Evolutionary conservation across 192 early-diverging fungal species (phyloP), one percentile per base, ranked within the genome.

Genomic region (Diversispora eburnea): DNA sequence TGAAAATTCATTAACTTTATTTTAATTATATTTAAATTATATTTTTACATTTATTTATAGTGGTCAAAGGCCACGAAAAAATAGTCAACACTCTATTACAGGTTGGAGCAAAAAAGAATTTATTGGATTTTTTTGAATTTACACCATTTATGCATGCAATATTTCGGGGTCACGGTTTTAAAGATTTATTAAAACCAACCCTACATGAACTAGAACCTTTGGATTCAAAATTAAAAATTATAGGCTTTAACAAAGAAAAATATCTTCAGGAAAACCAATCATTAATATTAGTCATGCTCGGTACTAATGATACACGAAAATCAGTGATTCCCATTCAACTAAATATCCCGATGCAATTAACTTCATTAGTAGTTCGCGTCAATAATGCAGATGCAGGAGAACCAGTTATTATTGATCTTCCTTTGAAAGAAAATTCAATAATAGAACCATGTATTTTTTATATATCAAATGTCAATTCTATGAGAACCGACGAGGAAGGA

Each of bases 141-240:
- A 88, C 80, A 33, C 84, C 90, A 25, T 86, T 88, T 67, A 87
- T 89, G 67, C 84, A 89, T 67, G 87, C 89, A 4, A 78, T 88
- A 0, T 90, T 89, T 66, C 76, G 85, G 8, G 90, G 86, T 25
- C 82, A 86, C n/a, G n/a, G n/a, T 52, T 74, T 78, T 55, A 77
- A 69, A 13, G 80, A 33, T 33, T 2, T 2, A 33, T 33, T 33
- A 33, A 33, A 33, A 33, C 25, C 25, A 33, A 2, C 25, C 25
- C 25, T 33, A 33, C 25, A 33, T 33, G 25, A 33, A 2, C 25
- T 33, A 2, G 25, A 33, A 33, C 25, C n/a, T n/a, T n/a, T n/a
- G n/a, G n/a, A n/a, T n/a, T n/a, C n/a, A n/a, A n/a, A n/a, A n/a
- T n/a, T n/a, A n/a, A n/a, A n/a, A n/a, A n/a, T n/a, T n/a, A n/a